Conservation (phyloP, 129 eudicot genomes). For the Ambrosia trifida region DNA sequence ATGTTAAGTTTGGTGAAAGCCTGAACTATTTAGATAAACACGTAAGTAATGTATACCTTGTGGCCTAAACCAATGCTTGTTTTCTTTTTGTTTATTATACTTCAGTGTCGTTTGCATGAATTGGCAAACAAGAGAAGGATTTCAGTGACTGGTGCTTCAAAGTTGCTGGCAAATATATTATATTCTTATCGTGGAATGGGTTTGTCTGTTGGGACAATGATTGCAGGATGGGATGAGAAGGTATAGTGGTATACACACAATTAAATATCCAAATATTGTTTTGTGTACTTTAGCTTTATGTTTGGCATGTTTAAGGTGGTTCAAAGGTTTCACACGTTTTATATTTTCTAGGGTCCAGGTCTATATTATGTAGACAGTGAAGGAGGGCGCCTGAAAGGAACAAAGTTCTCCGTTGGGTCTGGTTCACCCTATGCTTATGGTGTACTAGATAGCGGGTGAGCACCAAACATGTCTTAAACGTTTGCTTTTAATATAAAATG, state of each 20-base stretch:
- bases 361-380: slow-evolving; percentile 98
- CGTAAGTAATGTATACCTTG: not conserved
- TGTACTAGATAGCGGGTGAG: slow-evolving; percentile 92
- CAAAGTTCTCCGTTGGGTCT: slow-evolving; percentile 94
- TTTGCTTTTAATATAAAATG: not conserved
- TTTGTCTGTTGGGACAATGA: slow-evolving; percentile 94
- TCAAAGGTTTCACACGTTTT: slow-evolving; percentile 3
- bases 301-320: not conserved
- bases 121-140: slow-evolving; percentile 94
- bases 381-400: slow-evolving; percentile 97
- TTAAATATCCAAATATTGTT: not conserved
- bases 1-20: not conserved
- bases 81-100: not conserved
- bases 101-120: slow-evolving; percentile 87
- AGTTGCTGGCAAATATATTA: slow-evolving; percentile 81
- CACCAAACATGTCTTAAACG: not conserved
- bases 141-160: slow-evolving; percentile 95
- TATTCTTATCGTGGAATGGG: slow-evolving; percentile 98
- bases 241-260: slow-evolving; percentile 58
- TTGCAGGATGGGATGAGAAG: slow-evolving; percentile 99
- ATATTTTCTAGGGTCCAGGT: slow-evolving; percentile 78
- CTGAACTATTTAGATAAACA: not conserved
- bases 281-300: slow-evolving; percentile 1
- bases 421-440: slow-evolving; percentile 99
- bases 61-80: not conserved